Conservation (phyloP, 148 eudicot genomes). For the Silene conica region DNA sequence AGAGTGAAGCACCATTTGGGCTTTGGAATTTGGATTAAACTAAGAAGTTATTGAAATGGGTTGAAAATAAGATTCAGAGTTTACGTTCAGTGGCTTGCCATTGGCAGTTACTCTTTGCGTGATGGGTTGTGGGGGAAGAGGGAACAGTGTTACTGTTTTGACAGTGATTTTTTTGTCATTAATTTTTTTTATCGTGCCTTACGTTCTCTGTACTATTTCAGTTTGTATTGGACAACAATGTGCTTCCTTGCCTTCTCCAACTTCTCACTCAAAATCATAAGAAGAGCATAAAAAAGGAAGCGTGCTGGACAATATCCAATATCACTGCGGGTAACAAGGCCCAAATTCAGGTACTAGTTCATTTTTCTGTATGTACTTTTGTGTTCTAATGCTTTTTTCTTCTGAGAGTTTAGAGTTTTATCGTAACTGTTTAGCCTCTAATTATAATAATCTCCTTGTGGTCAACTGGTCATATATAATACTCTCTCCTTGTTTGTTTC, state of each 20-base stretch:
- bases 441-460: neutral
- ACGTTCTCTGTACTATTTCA: conserved; percentile 26
- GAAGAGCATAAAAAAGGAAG: conserved; percentile 77
- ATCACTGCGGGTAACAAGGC: conserved; percentile 73
- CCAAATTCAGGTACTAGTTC: conserved; percentile 64
- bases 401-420: neutral
- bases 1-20: neutral
- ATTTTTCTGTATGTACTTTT: neutral
- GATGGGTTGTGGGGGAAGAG: neutral
- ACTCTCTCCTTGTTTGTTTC: neutral
- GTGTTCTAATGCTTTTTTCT: conserved; percentile 11
- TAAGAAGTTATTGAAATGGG: neutral
- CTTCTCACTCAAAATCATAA: conserved; percentile 66
- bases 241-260: conserved; percentile 58
- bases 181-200: neutral
- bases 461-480: neutral
- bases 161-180: neutral
- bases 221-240: conserved; percentile 68
- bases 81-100: neutral
- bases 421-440: neutral
- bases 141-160: neutral
- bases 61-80: neutral
- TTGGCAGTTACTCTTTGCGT: neutral
- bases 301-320: conserved; percentile 83
- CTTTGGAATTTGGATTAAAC: neutral